Evolutionary conservation across 768 basidiomycete species (phyloP).

Genomic region (Tricholoma saponaceum): DNA sequence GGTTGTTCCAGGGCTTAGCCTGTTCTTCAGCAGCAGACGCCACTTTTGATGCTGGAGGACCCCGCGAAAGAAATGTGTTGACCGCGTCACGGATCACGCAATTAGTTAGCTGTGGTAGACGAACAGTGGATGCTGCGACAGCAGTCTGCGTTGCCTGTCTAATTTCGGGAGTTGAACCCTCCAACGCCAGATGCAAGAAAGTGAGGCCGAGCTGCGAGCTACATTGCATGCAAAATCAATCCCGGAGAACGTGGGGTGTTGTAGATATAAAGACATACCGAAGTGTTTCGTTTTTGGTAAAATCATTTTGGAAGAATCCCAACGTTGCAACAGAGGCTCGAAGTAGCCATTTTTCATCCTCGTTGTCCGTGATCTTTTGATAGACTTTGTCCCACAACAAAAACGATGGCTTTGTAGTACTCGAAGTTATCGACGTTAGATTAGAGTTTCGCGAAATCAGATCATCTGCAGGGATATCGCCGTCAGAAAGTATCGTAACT

Average conservation of each 20-base stretch:
- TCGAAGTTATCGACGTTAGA: conserved; percentile 43
- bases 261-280: conserved; percentile 36
- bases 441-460: conserved; percentile 43
- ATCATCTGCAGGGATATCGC: conserved; percentile 30
- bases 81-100: conserved; percentile 60
- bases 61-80: conserved; percentile 39
- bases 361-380: conserved; percentile 55
- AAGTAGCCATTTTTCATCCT: conserved; percentile 76
- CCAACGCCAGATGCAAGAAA: conserved; percentile 66
- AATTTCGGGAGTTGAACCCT: conserved; percentile 49
- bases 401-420: conserved; percentile 73
- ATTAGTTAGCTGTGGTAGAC: conserved; percentile 46
- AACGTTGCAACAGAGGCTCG: conserved; percentile 54
- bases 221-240: background rate
- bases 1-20: conserved; percentile 41
- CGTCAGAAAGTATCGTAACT: background rate
- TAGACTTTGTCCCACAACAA: conserved; percentile 87
- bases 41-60: conserved; percentile 17
- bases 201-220: conserved; percentile 64
- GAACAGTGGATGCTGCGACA: conserved; percentile 34
- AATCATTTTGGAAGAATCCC: conserved; percentile 41
- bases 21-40: conserved; percentile 27
- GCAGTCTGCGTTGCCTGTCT: conserved; percentile 43
- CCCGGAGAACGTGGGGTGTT: background rate
- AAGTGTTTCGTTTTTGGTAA: conserved; percentile 49